Conservation (phyloP, 1,139 yeast genomes). For the Suhomyces bolitotheri region DNA sequence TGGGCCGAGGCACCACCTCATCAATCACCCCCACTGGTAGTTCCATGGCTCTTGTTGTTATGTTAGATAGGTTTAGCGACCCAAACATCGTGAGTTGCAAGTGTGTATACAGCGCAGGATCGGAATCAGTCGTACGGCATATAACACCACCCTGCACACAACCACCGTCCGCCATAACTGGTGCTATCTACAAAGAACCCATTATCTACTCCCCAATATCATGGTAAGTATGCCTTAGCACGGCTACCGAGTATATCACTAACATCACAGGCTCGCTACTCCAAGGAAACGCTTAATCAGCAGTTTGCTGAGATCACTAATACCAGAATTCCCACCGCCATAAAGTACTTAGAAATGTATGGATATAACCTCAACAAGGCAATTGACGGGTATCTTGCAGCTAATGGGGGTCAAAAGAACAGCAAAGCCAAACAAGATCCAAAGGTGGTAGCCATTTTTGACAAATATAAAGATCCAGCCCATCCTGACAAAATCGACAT, state of each 20-base stretch:
- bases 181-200: neutral
- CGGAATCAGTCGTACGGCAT: no score
- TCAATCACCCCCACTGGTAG: neutral
- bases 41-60: constrained; percentile 5
- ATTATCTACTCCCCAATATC: neutral
- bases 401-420: constrained; percentile 8
- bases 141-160: no score
- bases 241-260: constrained; percentile 8
- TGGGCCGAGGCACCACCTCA: constrained; percentile 22
- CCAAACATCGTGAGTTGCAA: no score
- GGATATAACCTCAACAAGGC: constrained; percentile 34
- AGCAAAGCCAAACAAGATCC: constrained; percentile 13
- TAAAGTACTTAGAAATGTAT: constrained; percentile 26
- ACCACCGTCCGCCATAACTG: no score
- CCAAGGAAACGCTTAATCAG: constrained; percentile 19
- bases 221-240: constrained; percentile 11
- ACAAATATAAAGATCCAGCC: constrained; percentile 32
- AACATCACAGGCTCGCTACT: constrained; percentile 16
- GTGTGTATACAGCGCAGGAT: no score
- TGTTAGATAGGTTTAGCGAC: no score
- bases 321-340: constrained; percentile 27
- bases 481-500: constrained; percentile 48
- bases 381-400: constrained; percentile 27
- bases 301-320: constrained; percentile 38
- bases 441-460: constrained; percentile 25